Conservation (phyloP, 1,284 basidiomycete species). For the Schizophyllum amplum region DNA sequence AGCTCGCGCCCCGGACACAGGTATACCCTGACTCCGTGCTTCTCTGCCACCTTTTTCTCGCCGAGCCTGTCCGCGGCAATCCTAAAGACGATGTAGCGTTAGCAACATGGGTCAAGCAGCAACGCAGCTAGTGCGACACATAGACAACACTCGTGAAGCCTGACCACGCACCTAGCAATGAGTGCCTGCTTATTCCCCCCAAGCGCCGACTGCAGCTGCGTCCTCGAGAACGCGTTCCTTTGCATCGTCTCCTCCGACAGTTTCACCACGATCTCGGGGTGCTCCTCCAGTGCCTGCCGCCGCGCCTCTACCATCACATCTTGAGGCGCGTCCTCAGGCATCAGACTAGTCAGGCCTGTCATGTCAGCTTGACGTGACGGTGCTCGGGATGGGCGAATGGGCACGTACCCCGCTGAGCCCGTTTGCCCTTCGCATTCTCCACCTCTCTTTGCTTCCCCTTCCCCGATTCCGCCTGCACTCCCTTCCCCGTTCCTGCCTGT, state of each 20-base stretch:
- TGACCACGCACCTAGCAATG: slow-evolving; percentile 22
- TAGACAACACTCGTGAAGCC: too few species aligned
- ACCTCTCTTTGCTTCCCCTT: too few species aligned
- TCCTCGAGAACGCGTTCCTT: not conserved
- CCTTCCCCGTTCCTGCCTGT: too few species aligned
- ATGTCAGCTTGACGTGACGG: not conserved
- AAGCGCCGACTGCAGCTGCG: slow-evolving; percentile 12
- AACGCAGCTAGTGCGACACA: too few species aligned
- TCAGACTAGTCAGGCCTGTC: not conserved
- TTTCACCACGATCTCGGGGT: not conserved
- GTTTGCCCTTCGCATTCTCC: too few species aligned
- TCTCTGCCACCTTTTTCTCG: slow-evolving; percentile 20
- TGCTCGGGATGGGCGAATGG: too few species aligned
- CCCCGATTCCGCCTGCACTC: too few species aligned
- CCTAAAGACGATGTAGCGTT: slow-evolving; percentile 11
- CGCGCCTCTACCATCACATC: too few species aligned
- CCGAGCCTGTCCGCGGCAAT: slow-evolving; percentile 12
- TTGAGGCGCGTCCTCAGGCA: not conserved
- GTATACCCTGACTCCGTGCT: slow-evolving; percentile 25
- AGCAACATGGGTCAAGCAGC: not conserved
- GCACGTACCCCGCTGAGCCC: too few species aligned
- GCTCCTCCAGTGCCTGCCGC: not conserved
- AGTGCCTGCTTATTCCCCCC: slow-evolving; percentile 27
- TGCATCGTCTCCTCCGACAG: not conserved
- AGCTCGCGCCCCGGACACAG: slow-evolving; percentile 32